Base-by-base conservation (phyloP, 345 rosid genomes). In the Raphanus raphanistrum region DNA sequence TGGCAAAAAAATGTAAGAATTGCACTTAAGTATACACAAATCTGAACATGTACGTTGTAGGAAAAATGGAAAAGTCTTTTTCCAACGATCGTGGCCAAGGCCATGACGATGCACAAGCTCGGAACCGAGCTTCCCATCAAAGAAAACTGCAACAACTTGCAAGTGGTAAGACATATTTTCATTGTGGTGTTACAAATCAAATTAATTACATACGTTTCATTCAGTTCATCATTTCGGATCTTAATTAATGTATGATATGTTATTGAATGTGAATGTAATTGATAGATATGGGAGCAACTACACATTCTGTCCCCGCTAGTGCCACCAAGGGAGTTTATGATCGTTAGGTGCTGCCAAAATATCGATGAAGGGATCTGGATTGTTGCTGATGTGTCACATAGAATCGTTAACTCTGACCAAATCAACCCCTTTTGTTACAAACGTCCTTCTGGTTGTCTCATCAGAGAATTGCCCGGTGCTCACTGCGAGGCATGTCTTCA, bases 361-460 rank as follows among this genome's bases (percentile, higher is more conserved):
- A 73, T 84, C 11, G 87, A 84, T 21, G 11, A 43, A 17, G 91
- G 92, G 16, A 5, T 72, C 13, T 93, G 98, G 97, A 86, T 86
- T 63, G 35, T 93, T 6, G 87, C 60, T 9, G 90, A 93, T 71
- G 87, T 90, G 8, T 93, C 97, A 26, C 80, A 84, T 21, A 75
- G 68, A 59, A 11, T 48, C 4, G 75, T 65, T 31, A 75, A 78
- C 13, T 71, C 41, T 35, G 55, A 21, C 32, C 8, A 55, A 5
- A 13, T 25, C 32, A 16, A 59, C 50, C 45, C 55, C 76, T 13
- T 63, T 21, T 72, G 83, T 27, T 87, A 92, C 87, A 91, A 77
- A 82, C 90, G 90, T 68, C 98, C 98, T 64, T 93, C 98, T 28
- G 94, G 98, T 65, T 90, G 92, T 69, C 82, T 92, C 84, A 88